phyloP scores from a whole-genome alignment of 2,329 filamentous ascomycete species.

The Xylariaceae sp. region DNA sequence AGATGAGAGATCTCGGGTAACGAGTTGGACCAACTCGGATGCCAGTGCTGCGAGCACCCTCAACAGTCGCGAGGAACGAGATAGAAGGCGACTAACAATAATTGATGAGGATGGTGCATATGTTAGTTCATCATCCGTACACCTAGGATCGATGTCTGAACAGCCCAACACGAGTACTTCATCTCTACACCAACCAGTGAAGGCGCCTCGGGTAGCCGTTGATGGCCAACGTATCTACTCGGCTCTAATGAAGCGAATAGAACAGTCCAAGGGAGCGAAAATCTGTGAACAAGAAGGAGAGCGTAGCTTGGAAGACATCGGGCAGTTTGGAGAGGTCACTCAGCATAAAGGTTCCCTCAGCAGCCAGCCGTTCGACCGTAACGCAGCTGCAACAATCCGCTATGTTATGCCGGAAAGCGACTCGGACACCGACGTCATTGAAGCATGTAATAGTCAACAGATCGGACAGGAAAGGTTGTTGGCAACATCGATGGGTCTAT shows the following conservation, averaged over 20 bases:
- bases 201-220: conserved; percentile 31
- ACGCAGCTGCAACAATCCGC: conserved; percentile 25
- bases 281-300: conserved; percentile 20
- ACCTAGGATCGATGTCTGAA: conserved; percentile 25
- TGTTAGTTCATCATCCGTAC: conserved; percentile 37
- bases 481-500: neutral
- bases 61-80: conserved; percentile 40
- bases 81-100: conserved; percentile 55
- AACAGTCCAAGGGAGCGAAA: conserved; percentile 34
- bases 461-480: neutral
- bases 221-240: conserved; percentile 58
- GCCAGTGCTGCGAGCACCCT: conserved; percentile 49
- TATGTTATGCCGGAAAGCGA: conserved; percentile 23
- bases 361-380: neutral
- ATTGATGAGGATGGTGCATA: conserved; percentile 54
- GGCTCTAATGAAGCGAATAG: conserved; percentile 55
- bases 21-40: conserved; percentile 66
- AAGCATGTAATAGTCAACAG: conserved; percentile 5
- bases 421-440: conserved; percentile 17
- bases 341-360: conserved; percentile 21
- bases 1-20: conserved; percentile 59
- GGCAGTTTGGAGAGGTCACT: conserved; percentile 18
- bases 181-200: conserved; percentile 12
- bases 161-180: conserved; percentile 21
- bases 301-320: conserved; percentile 18